phyloP scores from a whole-genome alignment of 768 basidiomycete genomes.

The Cystofilobasidium capitatum region DNA sequence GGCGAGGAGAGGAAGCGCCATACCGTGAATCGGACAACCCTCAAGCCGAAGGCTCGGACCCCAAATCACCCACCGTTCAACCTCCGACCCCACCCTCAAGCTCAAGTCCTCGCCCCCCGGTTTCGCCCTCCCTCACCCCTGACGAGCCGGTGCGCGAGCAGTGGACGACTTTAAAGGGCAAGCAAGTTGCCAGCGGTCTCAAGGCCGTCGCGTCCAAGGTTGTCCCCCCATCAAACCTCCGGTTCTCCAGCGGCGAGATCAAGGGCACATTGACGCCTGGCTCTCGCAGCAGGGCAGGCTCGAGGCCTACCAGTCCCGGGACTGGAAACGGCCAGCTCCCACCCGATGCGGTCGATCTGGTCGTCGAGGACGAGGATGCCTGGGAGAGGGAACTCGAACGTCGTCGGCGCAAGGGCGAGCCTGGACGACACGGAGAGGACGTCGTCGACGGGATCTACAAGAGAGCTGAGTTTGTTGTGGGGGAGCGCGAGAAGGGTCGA shows the following conservation, averaged over 20 bases:
- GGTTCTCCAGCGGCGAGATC: slow-evolving; percentile 31
- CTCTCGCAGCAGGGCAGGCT: background rate
- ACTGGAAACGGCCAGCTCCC: slow-evolving; percentile 32
- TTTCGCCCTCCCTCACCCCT: background rate
- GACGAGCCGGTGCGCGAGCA: background rate
- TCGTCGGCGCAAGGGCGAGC: slow-evolving; percentile 57
- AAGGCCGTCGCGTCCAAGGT: slow-evolving; percentile 14
- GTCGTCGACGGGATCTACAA: background rate
- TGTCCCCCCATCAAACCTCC: slow-evolving; percentile 31
- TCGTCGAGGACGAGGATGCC: slow-evolving; percentile 59
- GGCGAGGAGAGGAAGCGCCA: background rate
- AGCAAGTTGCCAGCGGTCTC: slow-evolving; percentile 10
- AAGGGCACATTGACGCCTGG: slow-evolving; percentile 29
- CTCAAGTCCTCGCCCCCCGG: background rate
- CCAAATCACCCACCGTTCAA: slow-evolving; percentile 11
- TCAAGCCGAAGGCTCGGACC: background rate
- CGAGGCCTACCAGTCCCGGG: background rate
- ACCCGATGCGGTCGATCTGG: slow-evolving; percentile 71
- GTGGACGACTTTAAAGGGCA: slow-evolving; percentile 18
- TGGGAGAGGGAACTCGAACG: slow-evolving; percentile 47
- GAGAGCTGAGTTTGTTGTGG: background rate
- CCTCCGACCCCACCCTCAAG: background rate
- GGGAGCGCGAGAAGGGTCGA: slow-evolving; percentile 1
- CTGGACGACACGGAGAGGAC: slow-evolving; percentile 38
- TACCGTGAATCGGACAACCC: background rate